phyloP scores from a whole-genome alignment of 2,329 filamentous ascomycete species.

The Colletotrichum acutatum region DNA sequence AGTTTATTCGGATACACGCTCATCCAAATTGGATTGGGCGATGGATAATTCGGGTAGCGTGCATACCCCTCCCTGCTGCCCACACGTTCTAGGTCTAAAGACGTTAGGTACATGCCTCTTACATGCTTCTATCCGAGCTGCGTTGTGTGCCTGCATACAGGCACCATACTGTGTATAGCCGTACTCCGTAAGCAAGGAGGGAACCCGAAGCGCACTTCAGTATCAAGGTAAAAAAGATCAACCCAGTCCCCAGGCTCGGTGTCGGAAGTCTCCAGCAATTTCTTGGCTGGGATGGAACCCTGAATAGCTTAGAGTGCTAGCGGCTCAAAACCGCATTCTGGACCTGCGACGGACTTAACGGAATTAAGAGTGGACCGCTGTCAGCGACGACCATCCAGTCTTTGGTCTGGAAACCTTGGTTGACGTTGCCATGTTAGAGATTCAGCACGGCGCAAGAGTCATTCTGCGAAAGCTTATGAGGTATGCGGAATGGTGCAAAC shows the following conservation, averaged over 20 bases:
- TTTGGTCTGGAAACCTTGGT: background rate
- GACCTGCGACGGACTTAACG: slow-evolving; percentile 32
- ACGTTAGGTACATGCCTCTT: background rate
- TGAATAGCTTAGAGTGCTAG: slow-evolving; percentile 1
- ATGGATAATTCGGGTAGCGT: background rate
- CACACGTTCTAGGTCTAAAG: background rate
- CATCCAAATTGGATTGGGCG: background rate
- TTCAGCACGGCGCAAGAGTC: slow-evolving; percentile 4
- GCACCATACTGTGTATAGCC: too few species aligned
- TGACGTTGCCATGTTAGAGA: slow-evolving; percentile 10
- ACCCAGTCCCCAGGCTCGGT: background rate
- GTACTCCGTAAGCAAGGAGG: too few species aligned
- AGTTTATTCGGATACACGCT: background rate
- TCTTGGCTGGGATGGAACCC: slow-evolving; percentile 21
- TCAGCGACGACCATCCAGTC: background rate
- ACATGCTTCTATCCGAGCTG: background rate
- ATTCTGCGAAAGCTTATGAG: background rate
- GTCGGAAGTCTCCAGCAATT: background rate
- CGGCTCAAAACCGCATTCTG: background rate
- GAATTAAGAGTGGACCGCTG: slow-evolving; percentile 12
- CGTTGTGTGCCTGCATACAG: too few species aligned
- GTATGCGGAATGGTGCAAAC: background rate
- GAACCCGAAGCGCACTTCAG: too few species aligned
- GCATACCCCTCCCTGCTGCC: background rate
- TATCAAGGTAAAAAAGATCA: background rate